These are phyloP conservation scores for Eucalyptus pauciflora DNA, from an alignment of 345 rosid species.

Conservation along the genomic window DNA sequence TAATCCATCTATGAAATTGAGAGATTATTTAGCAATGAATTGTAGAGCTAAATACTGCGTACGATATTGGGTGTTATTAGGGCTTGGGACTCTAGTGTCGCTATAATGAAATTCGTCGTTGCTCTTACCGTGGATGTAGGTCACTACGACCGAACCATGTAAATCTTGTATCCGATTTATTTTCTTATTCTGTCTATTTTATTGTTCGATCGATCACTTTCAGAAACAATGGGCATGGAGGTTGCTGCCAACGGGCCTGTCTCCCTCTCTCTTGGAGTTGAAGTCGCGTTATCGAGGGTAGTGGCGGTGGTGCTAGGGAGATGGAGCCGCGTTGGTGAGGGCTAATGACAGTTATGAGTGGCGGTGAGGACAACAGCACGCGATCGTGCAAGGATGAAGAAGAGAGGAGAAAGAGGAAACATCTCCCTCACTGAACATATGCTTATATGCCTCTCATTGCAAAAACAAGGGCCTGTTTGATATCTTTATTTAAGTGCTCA, in stretches of 20 bases:
- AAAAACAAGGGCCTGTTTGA: background rate
- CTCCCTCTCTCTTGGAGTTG: too few species aligned
- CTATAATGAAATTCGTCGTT: rapidly evolving
- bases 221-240: too few species aligned
- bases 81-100: too few species aligned
- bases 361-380: background rate
- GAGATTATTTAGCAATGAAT: too few species aligned
- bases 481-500: background rate
- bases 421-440: background rate
- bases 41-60: rapidly evolving
- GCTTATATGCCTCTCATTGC: background rate
- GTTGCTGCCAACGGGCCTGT: too few species aligned
- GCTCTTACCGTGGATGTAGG: rapidly evolving
- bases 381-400: background rate
- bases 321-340: too few species aligned
- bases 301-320: too few species aligned
- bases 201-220: rapidly evolving
- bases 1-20: rapidly evolving
- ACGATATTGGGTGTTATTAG: rapidly evolving
- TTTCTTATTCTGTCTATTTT: rapidly evolving
- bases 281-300: too few species aligned
- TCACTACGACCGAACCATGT: rapidly evolving
- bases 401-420: constrained; percentile 6
- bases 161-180: rapidly evolving
- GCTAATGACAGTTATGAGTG: too few species aligned